Base-by-base conservation (phyloP, 1,284 basidiomycete species). In the Irpex sp. region DNA sequence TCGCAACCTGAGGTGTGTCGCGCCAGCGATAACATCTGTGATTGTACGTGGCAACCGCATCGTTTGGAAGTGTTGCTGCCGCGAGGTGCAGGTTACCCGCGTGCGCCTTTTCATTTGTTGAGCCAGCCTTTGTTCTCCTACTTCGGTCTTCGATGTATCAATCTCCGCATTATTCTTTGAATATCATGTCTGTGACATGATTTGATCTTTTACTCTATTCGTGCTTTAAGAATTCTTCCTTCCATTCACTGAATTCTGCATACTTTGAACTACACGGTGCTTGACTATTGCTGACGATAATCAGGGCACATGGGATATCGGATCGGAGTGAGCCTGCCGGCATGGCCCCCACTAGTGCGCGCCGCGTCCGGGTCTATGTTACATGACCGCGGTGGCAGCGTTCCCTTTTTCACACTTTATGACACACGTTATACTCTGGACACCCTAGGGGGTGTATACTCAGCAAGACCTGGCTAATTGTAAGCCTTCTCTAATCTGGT, bases 121-220 rank as follows among this genome's bases (percentile, higher is more conserved):
- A 21, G 17, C 37, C 37, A 39, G 57, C 43, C 57, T 58, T 43
- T 58, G 57, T 43, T 58, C 57, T 58, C 19, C 57, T 58, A 13
- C 17, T 43, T 39, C 37, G 37, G 47, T n/a, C 19, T 50, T 50
- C 17, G n/a, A 7, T 50, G 47, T 50, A 50, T 50, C 47, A 5
- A 50, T 50, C 47, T 50, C 47, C 47, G 47, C 13, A 7, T 19
- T 50, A 50, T 50, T 15, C 13, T 7, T 19, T 19, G 47, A 15
- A 17, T 11, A 50, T 15, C 37, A 39, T 39, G 37, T 39, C 37
- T 39, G 37, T 15, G 47, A n/a, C 47, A 15, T 50, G 47, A 1
- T 50, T n/a, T n/a, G 47, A 50, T 50, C 17, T 50, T 7, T n/a
- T 50, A 15, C 47, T n/a, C n/a, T 15, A 15, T 17, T 50, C 37